Percentiles rank a stretch among this genome's conserved stretches.
Evolutionary conservation across 805 yeast genomes (phyloP).

Genomic region (Zygosaccharomyces bisporus): DNA sequence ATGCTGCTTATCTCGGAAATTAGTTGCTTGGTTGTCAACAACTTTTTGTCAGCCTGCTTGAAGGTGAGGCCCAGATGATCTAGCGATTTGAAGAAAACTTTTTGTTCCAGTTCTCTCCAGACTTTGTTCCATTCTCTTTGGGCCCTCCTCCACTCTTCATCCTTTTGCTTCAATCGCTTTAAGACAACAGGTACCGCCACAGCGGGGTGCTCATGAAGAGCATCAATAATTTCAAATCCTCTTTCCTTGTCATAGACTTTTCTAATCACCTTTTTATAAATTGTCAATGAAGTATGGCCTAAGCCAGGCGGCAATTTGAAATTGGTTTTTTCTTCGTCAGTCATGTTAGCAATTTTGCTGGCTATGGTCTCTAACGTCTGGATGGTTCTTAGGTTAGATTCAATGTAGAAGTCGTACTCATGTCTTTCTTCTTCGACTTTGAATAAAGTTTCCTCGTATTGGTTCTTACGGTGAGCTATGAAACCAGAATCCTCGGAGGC

Average conservation of each 20-base stretch:
- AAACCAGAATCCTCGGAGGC: conserved; percentile 99
- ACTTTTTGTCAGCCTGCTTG: conserved; percentile 93
- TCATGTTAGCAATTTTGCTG: conserved; percentile 88
- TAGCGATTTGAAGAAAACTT: conserved; percentile 85
- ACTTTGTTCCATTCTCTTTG: conserved; percentile 98
- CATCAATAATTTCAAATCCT: conserved; percentile 94
- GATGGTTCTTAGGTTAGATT: conserved; percentile 88
- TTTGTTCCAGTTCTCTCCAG: conserved; percentile 98
- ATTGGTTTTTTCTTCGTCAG: conserved; percentile 77
- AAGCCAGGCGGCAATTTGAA: conserved; percentile 90
- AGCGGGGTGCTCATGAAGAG: conserved; percentile 91
- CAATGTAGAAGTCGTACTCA: conserved; percentile 95
- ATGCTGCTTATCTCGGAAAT: conserved; percentile 89
- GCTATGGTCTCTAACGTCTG: conserved; percentile 95
- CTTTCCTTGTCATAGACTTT: conserved; percentile 91
- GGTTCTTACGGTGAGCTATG: conserved; percentile 97
- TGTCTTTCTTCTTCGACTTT: conserved; percentile 97
- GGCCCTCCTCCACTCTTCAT: conserved; percentile 97
- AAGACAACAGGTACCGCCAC: conserved; percentile 91
- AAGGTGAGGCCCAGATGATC: conserved; percentile 95
- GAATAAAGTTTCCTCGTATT: conserved; percentile 92
- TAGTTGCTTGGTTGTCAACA: conserved; percentile 82
- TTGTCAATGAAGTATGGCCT: conserved; percentile 87
- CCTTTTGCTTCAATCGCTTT: conserved; percentile 91
- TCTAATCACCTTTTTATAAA: conserved; percentile 88